Evolutionary conservation across 371 early-diverging fungal species (phyloP).

Genomic region (Funneliformis caledonium): DNA sequence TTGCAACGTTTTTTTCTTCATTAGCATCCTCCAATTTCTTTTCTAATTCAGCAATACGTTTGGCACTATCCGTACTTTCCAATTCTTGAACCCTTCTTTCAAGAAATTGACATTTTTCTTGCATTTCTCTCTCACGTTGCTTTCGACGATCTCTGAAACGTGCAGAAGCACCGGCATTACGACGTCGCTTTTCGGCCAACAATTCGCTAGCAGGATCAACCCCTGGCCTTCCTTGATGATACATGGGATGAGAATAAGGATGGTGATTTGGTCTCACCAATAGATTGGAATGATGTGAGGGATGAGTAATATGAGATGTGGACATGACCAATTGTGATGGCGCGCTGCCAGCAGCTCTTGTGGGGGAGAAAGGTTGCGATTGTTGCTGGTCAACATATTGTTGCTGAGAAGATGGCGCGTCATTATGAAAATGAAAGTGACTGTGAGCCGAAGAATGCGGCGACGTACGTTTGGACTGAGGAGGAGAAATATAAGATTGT

Average conservation of each 20-base stretch:
- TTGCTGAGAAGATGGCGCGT: not conserved
- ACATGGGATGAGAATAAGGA: constrained; percentile 9
- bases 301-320: not conserved
- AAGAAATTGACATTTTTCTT: constrained; percentile 54
- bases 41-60: constrained; percentile 39
- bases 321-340: not conserved
- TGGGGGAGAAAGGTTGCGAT: not conserved
- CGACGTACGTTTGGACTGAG: not conserved
- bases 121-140: constrained; percentile 60
- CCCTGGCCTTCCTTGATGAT: not conserved
- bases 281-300: not conserved
- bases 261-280: constrained; percentile 12
- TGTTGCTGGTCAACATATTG: not conserved
- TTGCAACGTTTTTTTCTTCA: constrained; percentile 6
- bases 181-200: constrained; percentile 62
- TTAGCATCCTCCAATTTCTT: constrained; percentile 39
- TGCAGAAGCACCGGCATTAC: constrained; percentile 63
- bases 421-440: constrained; percentile 2
- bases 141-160: constrained; percentile 64
- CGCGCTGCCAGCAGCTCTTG: not conserved
- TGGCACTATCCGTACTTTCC: constrained; percentile 45
- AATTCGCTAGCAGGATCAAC: constrained; percentile 42
- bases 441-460: not conserved
- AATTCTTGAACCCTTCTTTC: constrained; percentile 55
- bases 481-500: not conserved